Evolutionary conservation across 495 filamentous ascomycete genomes (phyloP).

Genomic region (Aspergillus sparsus): DNA sequence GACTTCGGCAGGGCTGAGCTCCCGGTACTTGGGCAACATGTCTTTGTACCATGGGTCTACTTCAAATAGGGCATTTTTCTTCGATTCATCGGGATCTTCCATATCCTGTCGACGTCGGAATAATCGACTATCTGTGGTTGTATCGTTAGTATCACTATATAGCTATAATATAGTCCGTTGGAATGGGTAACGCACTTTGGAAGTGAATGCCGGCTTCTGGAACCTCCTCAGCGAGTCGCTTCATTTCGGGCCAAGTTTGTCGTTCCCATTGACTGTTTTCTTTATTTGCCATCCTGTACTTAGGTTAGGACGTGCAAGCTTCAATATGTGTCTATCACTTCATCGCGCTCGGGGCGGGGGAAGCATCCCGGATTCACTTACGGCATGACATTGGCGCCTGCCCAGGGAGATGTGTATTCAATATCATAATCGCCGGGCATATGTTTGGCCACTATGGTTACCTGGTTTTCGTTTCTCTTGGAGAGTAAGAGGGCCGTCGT

Average conservation of each 20-base stretch:
- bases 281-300: neutral
- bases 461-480: slow-evolving; percentile 33
- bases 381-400: slow-evolving; percentile 86
- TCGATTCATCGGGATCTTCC: too few species aligned
- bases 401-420: slow-evolving; percentile 90
- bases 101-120: too few species aligned
- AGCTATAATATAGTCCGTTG: neutral
- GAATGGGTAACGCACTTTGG: slow-evolving; percentile 53
- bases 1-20: slow-evolving; percentile 52
- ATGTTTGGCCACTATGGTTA: slow-evolving; percentile 73
- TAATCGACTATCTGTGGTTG: slow-evolving; percentile 30
- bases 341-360: neutral
- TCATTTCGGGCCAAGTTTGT: slow-evolving; percentile 60
- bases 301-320: neutral
- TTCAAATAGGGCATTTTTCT: too few species aligned
- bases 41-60: slow-evolving; percentile 5
- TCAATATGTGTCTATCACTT: neutral
- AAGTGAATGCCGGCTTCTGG: slow-evolving; percentile 85
- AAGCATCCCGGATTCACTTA: slow-evolving; percentile 28
- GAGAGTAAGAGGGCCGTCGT: slow-evolving; percentile 81
- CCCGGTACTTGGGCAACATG: slow-evolving; percentile 49
- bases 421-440: slow-evolving; percentile 89
- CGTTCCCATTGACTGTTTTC: slow-evolving; percentile 50
- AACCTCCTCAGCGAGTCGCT: slow-evolving; percentile 58
- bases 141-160: slow-evolving; percentile 52